Percentiles rank a stretch among this genome's conserved stretches.
Conservation (phyloP, 208 protist genomes). For the Acanthamoeba culbertsoni region DNA sequence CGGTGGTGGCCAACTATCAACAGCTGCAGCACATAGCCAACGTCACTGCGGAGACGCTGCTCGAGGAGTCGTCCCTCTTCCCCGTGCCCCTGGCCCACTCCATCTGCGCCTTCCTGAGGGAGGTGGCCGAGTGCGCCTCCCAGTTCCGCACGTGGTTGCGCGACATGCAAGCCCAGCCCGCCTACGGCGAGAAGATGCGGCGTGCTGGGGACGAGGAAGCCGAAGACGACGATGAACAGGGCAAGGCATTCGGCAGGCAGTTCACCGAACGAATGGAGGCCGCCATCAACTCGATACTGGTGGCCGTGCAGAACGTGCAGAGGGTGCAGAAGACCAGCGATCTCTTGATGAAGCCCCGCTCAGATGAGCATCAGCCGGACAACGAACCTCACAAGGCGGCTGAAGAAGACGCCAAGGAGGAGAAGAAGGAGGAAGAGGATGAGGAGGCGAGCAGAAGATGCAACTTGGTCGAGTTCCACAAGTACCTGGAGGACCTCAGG, state of each 20-base stretch:
- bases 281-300: slow-evolving; percentile 17
- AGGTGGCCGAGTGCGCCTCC: slow-evolving; percentile 11
- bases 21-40: slow-evolving; percentile 34
- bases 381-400: neutral
- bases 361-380: neutral
- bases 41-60: neutral
- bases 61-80: slow-evolving; percentile 31
- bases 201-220: no score
- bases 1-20: slow-evolving; percentile 20
- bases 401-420: neutral
- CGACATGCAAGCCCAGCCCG: neutral
- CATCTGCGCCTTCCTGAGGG: slow-evolving; percentile 39
- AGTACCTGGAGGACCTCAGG: slow-evolving; percentile 56
- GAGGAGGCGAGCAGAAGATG: slow-evolving; percentile 6
- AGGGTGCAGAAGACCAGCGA: neutral
- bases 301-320: slow-evolving; percentile 56
- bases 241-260: neutral
- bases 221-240: neutral
- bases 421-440: neutral
- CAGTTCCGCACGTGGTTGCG: neutral
- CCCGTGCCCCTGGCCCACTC: neutral
- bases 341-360: neutral
- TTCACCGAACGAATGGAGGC: slow-evolving; percentile 16
- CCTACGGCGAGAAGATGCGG: no score
- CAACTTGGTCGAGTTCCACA: slow-evolving; percentile 47